Conservation (phyloP, 2,329 filamentous ascomycete genomes). For the Aschersonia sp. region DNA sequence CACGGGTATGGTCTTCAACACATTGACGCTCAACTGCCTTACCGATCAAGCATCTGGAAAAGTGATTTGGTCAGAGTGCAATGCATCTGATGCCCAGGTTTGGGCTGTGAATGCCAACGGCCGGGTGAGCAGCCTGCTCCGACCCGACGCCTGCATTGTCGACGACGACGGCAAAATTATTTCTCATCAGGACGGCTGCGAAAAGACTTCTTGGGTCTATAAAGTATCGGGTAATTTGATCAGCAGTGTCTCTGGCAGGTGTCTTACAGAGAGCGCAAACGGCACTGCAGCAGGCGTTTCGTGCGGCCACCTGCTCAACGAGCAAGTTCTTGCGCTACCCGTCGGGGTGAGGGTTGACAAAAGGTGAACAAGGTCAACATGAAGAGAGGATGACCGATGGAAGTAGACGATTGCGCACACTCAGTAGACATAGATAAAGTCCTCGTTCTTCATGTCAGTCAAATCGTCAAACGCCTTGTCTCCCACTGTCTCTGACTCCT, state of each 20-base stretch:
- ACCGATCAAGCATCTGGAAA: constrained; percentile 14
- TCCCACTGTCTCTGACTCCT: constrained; percentile 8
- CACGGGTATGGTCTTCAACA: constrained; percentile 35
- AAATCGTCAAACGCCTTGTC: constrained; percentile 33
- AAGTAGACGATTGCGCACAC: too few species aligned
- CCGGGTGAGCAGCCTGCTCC: constrained; percentile 21
- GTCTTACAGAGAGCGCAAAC: constrained; percentile 21
- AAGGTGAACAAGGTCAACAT: too few species aligned
- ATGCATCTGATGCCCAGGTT: constrained; percentile 23
- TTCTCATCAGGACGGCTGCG: constrained; percentile 6
- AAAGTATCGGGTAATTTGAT: constrained; percentile 26
- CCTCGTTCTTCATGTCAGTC: constrained; percentile 44
- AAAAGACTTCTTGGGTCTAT: constrained; percentile 26
- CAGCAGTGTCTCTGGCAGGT: constrained; percentile 16
- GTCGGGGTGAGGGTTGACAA: constrained; percentile 14
- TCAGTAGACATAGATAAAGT: constrained; percentile 42
- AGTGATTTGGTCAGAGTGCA: constrained; percentile 20
- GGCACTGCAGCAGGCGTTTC: constrained; percentile 10
- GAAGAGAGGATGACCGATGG: too few species aligned
- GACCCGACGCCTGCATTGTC: constrained; percentile 17
- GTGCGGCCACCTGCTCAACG: constrained; percentile 23
- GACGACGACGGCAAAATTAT: constrained; percentile 7
- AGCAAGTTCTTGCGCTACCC: constrained; percentile 30
- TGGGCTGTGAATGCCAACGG: constrained; percentile 22
- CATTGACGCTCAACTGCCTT: constrained; percentile 26